These are phyloP conservation scores for Calocera cornea DNA, from an alignment of 768 basidiomycete genomes.

Conservation along the genomic window DNA sequence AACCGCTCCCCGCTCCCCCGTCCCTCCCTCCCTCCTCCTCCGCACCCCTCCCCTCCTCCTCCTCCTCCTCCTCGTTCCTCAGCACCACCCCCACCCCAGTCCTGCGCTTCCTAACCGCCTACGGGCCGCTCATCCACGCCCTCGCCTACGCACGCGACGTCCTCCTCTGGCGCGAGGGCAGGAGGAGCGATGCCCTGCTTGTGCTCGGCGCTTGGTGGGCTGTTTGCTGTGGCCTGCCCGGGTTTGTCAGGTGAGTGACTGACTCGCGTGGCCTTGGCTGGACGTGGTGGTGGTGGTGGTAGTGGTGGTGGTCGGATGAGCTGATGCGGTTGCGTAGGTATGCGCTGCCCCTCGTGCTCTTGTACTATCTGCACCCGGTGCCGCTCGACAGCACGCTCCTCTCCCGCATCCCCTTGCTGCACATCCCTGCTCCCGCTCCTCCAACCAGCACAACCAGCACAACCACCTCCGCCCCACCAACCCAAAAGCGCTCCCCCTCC, in stretches of 20 bases:
- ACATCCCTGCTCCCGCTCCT: constrained; percentile 37
- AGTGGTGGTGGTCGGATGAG: background rate
- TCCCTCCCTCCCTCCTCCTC: background rate
- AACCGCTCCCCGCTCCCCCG: background rate
- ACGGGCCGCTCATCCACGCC: constrained; percentile 17
- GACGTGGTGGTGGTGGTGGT: background rate
- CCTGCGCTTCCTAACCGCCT: constrained; percentile 21
- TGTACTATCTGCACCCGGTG: background rate
- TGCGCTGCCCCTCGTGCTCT: constrained; percentile 5
- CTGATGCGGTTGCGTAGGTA: background rate
- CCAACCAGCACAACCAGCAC: constrained; percentile 27
- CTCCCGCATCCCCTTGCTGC: background rate
- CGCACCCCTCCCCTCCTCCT: background rate
- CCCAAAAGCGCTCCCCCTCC: constrained; percentile 18
- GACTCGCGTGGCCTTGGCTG: too few species aligned
- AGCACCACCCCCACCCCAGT: constrained; percentile 18
- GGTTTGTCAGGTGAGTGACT: constrained; percentile 8
- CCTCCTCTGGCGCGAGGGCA: constrained; percentile 19
- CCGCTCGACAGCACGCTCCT: background rate
- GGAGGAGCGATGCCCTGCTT: constrained; percentile 31
- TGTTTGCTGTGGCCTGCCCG: constrained; percentile 46
- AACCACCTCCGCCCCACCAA: constrained; percentile 16
- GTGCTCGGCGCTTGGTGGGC: constrained; percentile 65
- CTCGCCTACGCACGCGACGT: constrained; percentile 17
- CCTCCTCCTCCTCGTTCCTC: background rate